These are phyloP conservation scores for Panaeolus papilionaceus DNA, from an alignment of 768 basidiomycete genomes.

Conservation along the genomic window DNA sequence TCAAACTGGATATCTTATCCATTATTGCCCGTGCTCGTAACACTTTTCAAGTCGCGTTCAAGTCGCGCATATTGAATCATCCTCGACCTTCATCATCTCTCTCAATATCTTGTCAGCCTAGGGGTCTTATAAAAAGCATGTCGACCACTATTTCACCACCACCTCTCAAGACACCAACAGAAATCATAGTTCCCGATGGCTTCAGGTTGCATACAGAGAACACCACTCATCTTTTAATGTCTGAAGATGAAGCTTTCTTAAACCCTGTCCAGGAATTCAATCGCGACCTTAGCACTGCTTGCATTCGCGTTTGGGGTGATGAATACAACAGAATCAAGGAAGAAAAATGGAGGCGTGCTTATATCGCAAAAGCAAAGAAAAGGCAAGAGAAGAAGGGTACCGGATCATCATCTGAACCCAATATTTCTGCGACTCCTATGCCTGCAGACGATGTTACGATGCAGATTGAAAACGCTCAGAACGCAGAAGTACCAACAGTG, in stretches of 20 bases:
- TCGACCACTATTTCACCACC: neutral
- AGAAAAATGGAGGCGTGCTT: slow-evolving; percentile 55
- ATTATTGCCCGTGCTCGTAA: neutral
- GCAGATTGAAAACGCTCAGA: neutral
- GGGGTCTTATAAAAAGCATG: neutral
- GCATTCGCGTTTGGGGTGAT: slow-evolving; percentile 90
- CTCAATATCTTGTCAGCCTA: neutral
- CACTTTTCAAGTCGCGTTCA: neutral
- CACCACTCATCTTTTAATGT: slow-evolving; percentile 79
- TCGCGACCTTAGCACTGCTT: slow-evolving; percentile 90
- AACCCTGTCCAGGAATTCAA: slow-evolving; percentile 99
- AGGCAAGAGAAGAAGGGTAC: slow-evolving; percentile 41
- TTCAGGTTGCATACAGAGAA: slow-evolving; percentile 85
- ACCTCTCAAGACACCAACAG: slow-evolving; percentile 16
- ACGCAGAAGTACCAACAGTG: slow-evolving; percentile 9
- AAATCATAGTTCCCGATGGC: slow-evolving; percentile 65
- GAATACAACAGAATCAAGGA: slow-evolving; percentile 67
- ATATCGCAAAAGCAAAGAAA: slow-evolving; percentile 51
- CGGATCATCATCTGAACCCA: slow-evolving; percentile 24
- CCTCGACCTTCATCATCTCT: neutral
- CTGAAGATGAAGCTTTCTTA: slow-evolving; percentile 86
- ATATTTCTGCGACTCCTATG: neutral
- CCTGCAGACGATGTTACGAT: neutral
- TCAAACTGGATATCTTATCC: slow-evolving; percentile 14
- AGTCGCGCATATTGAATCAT: neutral